A percentile compares a stretch with the other conserved stretches of the same genome.
phyloP scores from a whole-genome alignment of 2,329 filamentous ascomycete genomes.

The Stagonosporopsis tanaceti region DNA sequence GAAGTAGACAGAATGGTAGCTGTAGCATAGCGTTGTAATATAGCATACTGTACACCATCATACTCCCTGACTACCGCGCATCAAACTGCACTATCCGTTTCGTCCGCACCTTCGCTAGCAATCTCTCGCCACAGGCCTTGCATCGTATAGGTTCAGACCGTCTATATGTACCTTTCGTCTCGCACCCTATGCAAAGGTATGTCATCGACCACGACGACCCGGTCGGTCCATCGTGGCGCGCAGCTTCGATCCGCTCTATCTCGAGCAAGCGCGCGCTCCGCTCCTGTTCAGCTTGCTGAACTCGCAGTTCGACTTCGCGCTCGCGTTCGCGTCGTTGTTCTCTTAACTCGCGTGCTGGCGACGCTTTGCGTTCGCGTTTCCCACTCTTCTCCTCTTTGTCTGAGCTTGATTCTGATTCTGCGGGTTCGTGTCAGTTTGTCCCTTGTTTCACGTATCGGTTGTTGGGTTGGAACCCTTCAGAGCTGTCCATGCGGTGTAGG shows the following conservation, averaged over 20 bases:
- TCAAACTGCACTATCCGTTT: conserved; percentile 33
- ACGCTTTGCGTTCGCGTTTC: neutral
- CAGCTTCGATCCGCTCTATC: neutral
- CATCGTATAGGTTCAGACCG: conserved; percentile 18
- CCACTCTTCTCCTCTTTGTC: no score
- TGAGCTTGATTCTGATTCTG: neutral
- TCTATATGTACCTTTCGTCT: neutral
- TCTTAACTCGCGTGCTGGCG: neutral
- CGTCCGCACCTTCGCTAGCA: conserved; percentile 25
- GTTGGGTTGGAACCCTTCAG: no score
- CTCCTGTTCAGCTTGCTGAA: neutral
- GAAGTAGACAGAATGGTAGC: conserved; percentile 2
- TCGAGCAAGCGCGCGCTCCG: neutral
- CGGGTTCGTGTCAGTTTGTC: neutral
- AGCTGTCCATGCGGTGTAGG: neutral
- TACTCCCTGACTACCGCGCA: conserved; percentile 8
- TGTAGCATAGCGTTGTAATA: conserved; percentile 1
- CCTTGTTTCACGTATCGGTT: no score
- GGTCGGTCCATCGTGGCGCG: neutral
- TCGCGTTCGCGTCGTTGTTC: neutral
- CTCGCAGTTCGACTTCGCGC: neutral
- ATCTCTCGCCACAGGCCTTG: conserved; percentile 18
- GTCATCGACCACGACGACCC: neutral
- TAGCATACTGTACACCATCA: neutral
- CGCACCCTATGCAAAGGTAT: neutral